Conservation (phyloP, 2,329 filamentous ascomycete genomes). For the Ilyonectria robusta region DNA sequence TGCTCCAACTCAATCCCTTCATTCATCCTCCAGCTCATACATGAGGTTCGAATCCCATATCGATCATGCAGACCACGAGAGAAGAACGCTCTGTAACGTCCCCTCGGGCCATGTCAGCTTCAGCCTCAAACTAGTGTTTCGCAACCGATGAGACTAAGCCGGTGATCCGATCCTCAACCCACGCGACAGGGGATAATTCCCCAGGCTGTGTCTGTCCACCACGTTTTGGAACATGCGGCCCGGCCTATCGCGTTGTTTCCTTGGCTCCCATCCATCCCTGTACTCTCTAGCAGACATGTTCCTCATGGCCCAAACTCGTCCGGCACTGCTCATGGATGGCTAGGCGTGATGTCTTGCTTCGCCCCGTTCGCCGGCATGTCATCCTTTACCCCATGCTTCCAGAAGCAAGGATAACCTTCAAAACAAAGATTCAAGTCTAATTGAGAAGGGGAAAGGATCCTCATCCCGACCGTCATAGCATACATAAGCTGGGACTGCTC, state of each 20-base stretch:
- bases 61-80: neutral
- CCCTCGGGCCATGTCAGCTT: constrained; percentile 9
- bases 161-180: constrained; percentile 29
- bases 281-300: neutral
- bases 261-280: neutral
- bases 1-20: neutral
- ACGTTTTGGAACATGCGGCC: constrained; percentile 1
- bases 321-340: no score
- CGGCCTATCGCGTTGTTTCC: constrained; percentile 23
- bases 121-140: constrained; percentile 35
- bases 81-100: constrained; percentile 4
- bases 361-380: constrained; percentile 9
- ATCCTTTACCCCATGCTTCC: constrained; percentile 2
- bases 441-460: constrained; percentile 16
- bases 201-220: neutral
- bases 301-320: neutral
- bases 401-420: neutral
- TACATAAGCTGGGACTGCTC: constrained; percentile 8
- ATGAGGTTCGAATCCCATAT: neutral
- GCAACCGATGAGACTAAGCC: constrained; percentile 24
- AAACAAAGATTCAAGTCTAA: constrained; percentile 9
- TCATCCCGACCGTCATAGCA: neutral
- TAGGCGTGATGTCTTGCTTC: constrained; percentile 5
- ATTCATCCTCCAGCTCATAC: neutral
- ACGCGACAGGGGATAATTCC: constrained; percentile 32